A percentile compares a stretch with the other conserved stretches of the same genome.
Conservation (phyloP, 83 land plant species). For the Diphasiastrum complanatum region DNA sequence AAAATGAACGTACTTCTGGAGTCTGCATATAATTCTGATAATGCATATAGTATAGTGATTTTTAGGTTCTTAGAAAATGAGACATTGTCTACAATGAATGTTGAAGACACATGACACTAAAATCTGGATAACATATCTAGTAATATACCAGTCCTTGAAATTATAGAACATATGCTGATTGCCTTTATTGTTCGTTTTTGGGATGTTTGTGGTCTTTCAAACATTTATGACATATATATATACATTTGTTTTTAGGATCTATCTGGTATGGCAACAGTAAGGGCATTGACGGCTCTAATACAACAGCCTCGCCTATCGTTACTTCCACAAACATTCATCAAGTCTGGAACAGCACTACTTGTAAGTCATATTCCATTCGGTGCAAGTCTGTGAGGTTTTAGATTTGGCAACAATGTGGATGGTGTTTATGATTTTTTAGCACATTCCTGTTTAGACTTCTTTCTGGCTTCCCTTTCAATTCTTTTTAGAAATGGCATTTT, state of each 20-base stretch:
- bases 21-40: background rate
- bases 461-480: no score
- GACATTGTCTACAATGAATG: no score
- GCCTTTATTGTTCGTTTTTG: background rate
- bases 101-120: no score
- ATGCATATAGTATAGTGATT: no score
- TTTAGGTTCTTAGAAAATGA: no score
- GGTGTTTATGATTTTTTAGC: no score
- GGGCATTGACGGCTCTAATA: slow-evolving; percentile 38
- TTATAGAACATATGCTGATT: background rate
- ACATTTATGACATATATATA: background rate
- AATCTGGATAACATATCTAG: no score
- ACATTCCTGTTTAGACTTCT: no score
- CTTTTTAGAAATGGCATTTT: no score
- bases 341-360: slow-evolving; percentile 66
- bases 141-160: no score
- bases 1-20: background rate
- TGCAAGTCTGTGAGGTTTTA: no score
- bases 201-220: background rate
- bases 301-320: slow-evolving; percentile 38
- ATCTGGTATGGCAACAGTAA: slow-evolving; percentile 46
- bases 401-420: no score
- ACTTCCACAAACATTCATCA: slow-evolving; percentile 48
- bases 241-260: slow-evolving; percentile 45
- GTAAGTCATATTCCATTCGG: slow-evolving; percentile 41